Evolutionary conservation across 1,284 basidiomycete species (phyloP), one percentile per base, ranked within the genome.

Genomic region (Apiotrichum gracile): DNA sequence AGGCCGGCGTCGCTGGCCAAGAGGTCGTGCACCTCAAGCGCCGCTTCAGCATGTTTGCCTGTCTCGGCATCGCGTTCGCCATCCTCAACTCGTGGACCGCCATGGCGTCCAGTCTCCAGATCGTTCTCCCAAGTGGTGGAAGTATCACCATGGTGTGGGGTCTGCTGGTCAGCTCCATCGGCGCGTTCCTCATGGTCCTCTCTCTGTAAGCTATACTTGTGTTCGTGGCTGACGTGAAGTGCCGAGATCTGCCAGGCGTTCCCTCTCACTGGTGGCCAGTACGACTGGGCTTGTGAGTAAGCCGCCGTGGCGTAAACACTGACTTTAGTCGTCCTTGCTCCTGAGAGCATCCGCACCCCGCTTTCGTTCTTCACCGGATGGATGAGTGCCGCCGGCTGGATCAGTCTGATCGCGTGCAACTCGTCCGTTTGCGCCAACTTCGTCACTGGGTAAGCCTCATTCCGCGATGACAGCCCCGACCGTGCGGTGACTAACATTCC

Each of bases 101-200:
- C 48, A 54, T 45, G 53, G 39, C 53, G 19, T 39, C 49, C n/a
- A 42, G 31, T 13, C 41, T 53, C 16, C 40, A 39, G 39, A 41
- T 65, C 16, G 58, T 61, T 12, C 62, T 75, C 16, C 55, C 68
- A 7, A 67, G 65, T 0, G 73, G 72, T 7, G 73, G 72, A 2
- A 63, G 66, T 9, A 61, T 66, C 17, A 63, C 67, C 3, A 65
- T 72, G 41, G 60, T 72, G 21, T 75, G 68, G 68, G 73, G 73
- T 17, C 60, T 75, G 38, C 40, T 70, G 16, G 60, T 62, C 0
- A 61, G 60, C 4, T 58, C 62, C 1, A 16, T 64, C n/a, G 72
- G 67, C 22, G 61, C 64, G 6, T 54, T 69, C 48, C 33, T 58
- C 2, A 65, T 66, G 49, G 68, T 62, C 2, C 27, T 62, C 0